Base-by-base conservation (phyloP, 352 stramenopile genomes). In the Pythium brassicae region DNA sequence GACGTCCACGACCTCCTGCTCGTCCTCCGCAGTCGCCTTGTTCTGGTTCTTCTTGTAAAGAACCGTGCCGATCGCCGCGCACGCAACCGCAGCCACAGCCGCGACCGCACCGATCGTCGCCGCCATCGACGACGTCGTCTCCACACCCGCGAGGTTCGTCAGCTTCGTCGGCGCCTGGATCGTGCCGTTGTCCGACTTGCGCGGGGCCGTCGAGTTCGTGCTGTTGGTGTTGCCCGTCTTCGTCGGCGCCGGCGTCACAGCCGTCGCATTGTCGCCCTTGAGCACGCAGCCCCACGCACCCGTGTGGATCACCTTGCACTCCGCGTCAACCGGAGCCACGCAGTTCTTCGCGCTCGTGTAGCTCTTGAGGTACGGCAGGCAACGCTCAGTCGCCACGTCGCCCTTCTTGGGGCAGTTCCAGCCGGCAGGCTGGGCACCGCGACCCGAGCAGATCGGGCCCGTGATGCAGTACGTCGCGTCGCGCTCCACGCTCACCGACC, bases 381-480 rank as follows among this genome's bases (percentile, higher is more conserved):
- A 92, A 57, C 86, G 69, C 37, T 76, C 65, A 20, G 77, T 65
- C 0, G 82, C 76, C 22, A 84, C 65, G 32, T 78, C 71, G 20
- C 82, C 82, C 63, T 84, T 73, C 63, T 74, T 65, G 5, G 82
- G 82, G 34, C 82, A 92, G 32, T 69, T 50, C 22, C 35, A 58
- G 4, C 82, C 82, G 12, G 68, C 60, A 4, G 77, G 74, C 25
- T 48, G 57, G 15, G 65, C 55, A 32, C 74, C 76, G 10, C 65
- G 60, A 43, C 82, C 82, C 32, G 69, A 83, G 61, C 82, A 92
- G 45, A 90, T 74, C 2, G 76, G 65, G 25, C 77, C 82, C 11
- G 62, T 48, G 45, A 89, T 83, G 64, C 79, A 89, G 63, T 88
- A 90, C 19, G 83, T 90, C 26, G 79, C 83, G 55, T 90, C 79